Percentiles rank a stretch among this genome's conserved stretches.
Conservation (phyloP, 306 rosid species). For the Prunus armeniaca region DNA sequence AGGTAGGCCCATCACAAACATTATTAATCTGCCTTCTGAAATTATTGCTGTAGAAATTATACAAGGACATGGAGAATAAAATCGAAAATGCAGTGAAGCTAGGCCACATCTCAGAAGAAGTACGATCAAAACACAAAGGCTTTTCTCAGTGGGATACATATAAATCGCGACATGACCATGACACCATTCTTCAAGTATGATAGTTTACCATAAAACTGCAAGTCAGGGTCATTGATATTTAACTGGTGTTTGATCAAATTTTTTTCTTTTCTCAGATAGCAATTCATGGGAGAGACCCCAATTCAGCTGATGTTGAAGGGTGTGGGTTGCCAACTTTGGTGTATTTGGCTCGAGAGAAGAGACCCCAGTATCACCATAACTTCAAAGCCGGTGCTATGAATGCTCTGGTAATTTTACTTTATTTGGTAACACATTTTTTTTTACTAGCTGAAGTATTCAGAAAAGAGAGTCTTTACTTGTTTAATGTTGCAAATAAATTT, state of each 20-base stretch:
- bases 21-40: neutral
- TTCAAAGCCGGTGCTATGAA: slow-evolving; percentile 91
- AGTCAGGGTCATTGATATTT: no score
- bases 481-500: no score
- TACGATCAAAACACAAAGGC: slow-evolving; percentile 34
- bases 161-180: slow-evolving; percentile 64
- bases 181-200: slow-evolving; percentile 55
- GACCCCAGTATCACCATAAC: slow-evolving; percentile 61
- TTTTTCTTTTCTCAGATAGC: slow-evolving; percentile 38
- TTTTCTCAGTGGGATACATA: slow-evolving; percentile 63
- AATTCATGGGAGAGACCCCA: slow-evolving; percentile 51
- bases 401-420: slow-evolving; percentile 47
- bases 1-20: no score
- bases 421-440: no score
- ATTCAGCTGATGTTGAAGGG: slow-evolving; percentile 55
- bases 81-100: slow-evolving; percentile 37
- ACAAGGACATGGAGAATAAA: slow-evolving; percentile 53
- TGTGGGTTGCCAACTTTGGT: slow-evolving; percentile 54
- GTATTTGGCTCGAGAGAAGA: slow-evolving; percentile 27
- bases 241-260: no score
- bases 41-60: slow-evolving; percentile 43
- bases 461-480: no score
- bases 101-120: slow-evolving; percentile 51
- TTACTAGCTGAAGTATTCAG: neutral
- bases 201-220: neutral